Base-by-base conservation (phyloP, 352 stramenopile species). In the Elongisporangium undulatum region DNA sequence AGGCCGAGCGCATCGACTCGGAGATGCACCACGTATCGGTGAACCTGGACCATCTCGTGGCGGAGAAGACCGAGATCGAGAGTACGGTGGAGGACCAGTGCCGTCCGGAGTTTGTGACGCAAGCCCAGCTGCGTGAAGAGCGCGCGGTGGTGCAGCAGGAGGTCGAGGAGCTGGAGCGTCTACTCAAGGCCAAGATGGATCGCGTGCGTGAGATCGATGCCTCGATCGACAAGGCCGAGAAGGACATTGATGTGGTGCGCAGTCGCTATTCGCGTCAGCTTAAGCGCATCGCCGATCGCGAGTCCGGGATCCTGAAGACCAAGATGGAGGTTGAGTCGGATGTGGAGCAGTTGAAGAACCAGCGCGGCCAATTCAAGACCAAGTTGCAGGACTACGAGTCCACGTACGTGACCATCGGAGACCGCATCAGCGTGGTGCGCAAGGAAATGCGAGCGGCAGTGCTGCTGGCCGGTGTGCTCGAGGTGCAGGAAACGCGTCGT, bases 51-150 rank as follows among this genome's bases (percentile, higher is more conserved):
- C 85, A 91, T 53, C 63, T 95, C 13, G 67, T 68, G 12, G 72
- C 72, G 19, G 83, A 95, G 58, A 90, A 92, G 55, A 64, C 66
- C 0, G 83, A 93, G 63, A 93, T 94, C 49, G 83, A 94, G 57
- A 53, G 64, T 5, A 92, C 83, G 4, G 92, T 94, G 29, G 84
- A 86, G 51, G 79, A 78, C 20, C 82, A 93, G 41, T 94, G 85
- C 62, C 80, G 79, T 41, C 66, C 74, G 21, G 85, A 93, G 54
- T 76, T 89, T 22, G 68, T 65, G 23, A 51, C 83, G 24, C 81
- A 79, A 15, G 66, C 72, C 8, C 66, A 79, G 38, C 58, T 94
- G 5, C 62, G 82, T 7, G 67, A 83, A 15, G 83, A 93, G 53
- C 82, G 87, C 48, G 48, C 71, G 17, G 64, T 63, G 0, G 82